A percentile compares a stretch with the other conserved stretches of the same genome.
These are phyloP conservation scores for Globisporangium perplexum DNA, from an alignment of 352 stramenopile genomes.

Conservation along the genomic window DNA sequence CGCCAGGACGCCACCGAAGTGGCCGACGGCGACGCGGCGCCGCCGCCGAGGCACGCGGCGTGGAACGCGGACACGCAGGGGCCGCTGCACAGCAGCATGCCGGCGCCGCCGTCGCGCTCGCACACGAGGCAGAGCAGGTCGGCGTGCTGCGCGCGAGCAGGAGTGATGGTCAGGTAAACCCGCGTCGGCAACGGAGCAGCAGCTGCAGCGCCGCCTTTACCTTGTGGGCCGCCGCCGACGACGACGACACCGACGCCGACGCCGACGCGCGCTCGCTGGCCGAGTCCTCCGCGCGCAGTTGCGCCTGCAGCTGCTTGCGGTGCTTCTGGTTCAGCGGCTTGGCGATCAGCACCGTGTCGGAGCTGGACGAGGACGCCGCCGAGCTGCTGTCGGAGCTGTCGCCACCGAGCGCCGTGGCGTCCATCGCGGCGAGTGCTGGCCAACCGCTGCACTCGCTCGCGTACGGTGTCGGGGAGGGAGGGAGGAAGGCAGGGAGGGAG, in stretches of 20 bases:
- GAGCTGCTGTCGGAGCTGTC: conserved; percentile 40
- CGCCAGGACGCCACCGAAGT: conserved; percentile 34
- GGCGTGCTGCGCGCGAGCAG: conserved; percentile 13
- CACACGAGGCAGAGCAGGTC: conserved; percentile 70
- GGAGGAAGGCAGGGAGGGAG: no score
- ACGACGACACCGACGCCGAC: not conserved
- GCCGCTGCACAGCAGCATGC: conserved; percentile 44
- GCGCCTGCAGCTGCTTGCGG: conserved; percentile 50
- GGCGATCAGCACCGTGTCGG: conserved; percentile 70
- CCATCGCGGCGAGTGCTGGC: not conserved
- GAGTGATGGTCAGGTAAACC: not conserved
- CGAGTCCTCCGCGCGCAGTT: conserved; percentile 15
- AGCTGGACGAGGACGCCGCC: conserved; percentile 57
- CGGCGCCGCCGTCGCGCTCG: conserved; percentile 52
- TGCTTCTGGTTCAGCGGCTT: conserved; percentile 56
- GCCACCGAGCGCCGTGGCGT: conserved; percentile 2
- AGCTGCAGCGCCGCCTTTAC: not conserved
- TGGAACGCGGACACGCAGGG: conserved; percentile 78
- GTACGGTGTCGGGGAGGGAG: no score
- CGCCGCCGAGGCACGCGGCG: conserved; percentile 28
- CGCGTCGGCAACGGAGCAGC: not conserved
- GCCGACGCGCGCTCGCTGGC: not conserved
- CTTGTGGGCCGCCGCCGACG: not conserved
- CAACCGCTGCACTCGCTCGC: no score
- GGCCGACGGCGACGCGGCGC: not conserved